Conservation (phyloP, 345 rosid genomes). For the Camelina neglecta region DNA sequence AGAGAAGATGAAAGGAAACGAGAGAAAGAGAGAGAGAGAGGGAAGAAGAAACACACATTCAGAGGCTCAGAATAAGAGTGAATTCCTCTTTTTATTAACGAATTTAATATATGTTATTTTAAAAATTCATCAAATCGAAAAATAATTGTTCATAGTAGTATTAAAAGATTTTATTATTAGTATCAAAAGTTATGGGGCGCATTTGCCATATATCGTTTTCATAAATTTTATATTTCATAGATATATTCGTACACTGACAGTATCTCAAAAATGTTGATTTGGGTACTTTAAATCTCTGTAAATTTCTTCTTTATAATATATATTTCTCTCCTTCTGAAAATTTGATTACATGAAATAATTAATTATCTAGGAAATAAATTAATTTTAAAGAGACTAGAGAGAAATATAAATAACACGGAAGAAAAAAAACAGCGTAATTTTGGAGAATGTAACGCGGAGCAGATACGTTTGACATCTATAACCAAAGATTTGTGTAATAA, state of each 20-base stretch:
- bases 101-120: not conserved
- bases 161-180: not conserved
- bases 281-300: not conserved
- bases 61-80: conserved; percentile 26
- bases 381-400: not conserved
- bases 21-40: not conserved
- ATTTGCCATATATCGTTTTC: not conserved
- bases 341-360: not conserved
- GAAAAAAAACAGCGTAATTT: not conserved
- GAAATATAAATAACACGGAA: not conserved
- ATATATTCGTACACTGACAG: not conserved
- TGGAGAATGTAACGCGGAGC: not conserved
- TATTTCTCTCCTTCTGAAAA: not conserved
- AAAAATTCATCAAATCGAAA: not conserved
- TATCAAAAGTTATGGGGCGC: not conserved
- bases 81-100: conserved; percentile 25
- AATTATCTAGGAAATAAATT: not conserved
- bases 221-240: not conserved
- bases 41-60: conserved; percentile 26
- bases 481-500: not conserved
- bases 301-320: not conserved
- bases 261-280: not conserved
- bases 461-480: not conserved
- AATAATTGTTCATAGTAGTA: not conserved
- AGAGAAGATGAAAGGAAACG: not conserved